Evolutionary conservation across 108 stramenopile genomes (phyloP).

Genomic region (Pseudonitzschia pungens): DNA sequence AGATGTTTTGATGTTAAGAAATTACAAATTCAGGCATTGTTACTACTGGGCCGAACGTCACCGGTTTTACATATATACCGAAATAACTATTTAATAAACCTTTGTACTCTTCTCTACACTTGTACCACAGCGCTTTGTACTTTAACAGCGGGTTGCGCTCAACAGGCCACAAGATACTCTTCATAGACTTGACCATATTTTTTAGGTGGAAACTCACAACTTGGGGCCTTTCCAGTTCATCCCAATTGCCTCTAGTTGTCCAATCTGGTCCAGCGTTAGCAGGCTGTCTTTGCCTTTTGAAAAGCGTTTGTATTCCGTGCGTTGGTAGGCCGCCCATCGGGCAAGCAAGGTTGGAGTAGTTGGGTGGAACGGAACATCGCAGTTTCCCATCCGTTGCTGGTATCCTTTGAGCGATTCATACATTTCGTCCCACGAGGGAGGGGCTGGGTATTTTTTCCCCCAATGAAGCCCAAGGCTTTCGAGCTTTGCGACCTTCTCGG

Average conservation of each 20-base stretch:
- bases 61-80: no score
- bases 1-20: no score
- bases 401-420: background rate
- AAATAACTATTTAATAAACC: no score
- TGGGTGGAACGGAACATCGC: background rate
- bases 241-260: background rate
- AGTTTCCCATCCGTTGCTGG: background rate
- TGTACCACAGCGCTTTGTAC: no score
- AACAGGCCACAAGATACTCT: no score
- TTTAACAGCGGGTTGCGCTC: no score
- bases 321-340: background rate
- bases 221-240: constrained; percentile 4
- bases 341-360: background rate
- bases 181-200: no score
- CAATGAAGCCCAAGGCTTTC: background rate
- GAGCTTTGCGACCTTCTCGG: background rate
- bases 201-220: background rate
- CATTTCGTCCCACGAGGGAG: background rate
- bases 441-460: background rate
- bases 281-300: background rate
- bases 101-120: no score
- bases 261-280: background rate
- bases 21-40: no score
- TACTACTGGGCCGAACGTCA: no score
- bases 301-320: background rate